Evolutionary conservation across 75 land plant species (phyloP).

Genomic region (Azolla pinnata): DNA sequence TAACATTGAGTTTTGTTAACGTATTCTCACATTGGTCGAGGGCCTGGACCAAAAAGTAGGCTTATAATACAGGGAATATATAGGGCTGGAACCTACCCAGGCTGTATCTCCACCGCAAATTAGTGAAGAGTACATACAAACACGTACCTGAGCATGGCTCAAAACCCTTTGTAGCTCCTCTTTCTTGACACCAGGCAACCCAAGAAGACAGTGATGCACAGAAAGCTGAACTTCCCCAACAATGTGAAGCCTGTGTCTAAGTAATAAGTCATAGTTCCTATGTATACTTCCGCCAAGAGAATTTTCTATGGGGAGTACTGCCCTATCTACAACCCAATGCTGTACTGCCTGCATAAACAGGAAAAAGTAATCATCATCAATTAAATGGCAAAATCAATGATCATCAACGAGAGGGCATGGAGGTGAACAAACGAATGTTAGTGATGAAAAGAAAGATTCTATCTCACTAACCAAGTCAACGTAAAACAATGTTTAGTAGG

Average conservation of each 20-base stretch:
- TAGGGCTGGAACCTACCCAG: constrained; percentile 1
- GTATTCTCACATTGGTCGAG: constrained; percentile 85
- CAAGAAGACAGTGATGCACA: constrained; percentile 34
- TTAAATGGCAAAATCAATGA: too few relatives aligned
- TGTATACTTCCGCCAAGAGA: constrained; percentile 36
- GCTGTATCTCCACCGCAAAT: not conserved
- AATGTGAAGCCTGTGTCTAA: constrained; percentile 30
- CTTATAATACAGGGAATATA: too few relatives aligned
- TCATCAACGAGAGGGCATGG: too few relatives aligned
- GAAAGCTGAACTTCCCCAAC: constrained; percentile 40
- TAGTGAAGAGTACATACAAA: not conserved
- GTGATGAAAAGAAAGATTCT: too few relatives aligned
- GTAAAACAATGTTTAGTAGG: too few relatives aligned
- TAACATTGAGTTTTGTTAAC: constrained; percentile 52
- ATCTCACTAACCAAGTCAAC: too few relatives aligned
- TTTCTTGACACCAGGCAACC: constrained; percentile 29
- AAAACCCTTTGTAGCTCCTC: constrained; percentile 31
- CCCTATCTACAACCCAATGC: constrained; percentile 36
- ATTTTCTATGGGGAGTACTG: constrained; percentile 33
- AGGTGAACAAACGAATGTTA: too few relatives aligned
- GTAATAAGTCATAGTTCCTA: constrained; percentile 28
- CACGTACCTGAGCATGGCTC: constrained; percentile 35
- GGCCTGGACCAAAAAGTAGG: constrained; percentile 41
- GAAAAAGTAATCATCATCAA: too few relatives aligned
- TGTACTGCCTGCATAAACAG: constrained; percentile 22